Evolutionary conservation across 75 land plant species (phyloP).

Genomic region (Cryptomeria japonica): DNA sequence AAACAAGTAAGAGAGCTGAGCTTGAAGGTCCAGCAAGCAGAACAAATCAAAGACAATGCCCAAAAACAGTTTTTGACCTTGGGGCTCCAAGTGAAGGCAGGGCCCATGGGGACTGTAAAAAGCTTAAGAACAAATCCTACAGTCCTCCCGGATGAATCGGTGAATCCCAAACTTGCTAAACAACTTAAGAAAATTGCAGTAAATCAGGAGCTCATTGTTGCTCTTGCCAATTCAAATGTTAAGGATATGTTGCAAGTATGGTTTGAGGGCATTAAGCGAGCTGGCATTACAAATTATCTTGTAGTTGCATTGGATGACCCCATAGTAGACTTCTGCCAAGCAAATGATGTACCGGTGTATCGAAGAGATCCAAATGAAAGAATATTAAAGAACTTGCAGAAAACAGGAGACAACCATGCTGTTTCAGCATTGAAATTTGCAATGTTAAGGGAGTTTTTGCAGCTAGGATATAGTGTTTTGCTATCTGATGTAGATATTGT

Average conservation of each 20-base stretch:
- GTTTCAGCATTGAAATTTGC: constrained; percentile 82
- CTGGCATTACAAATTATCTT: constrained; percentile 79
- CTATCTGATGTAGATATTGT: constrained; percentile 96
- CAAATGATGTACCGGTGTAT: constrained; percentile 80
- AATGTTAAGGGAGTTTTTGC: constrained; percentile 83
- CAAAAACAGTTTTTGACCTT: constrained; percentile 43
- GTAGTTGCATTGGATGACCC: constrained; percentile 89
- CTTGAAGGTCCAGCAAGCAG: constrained; percentile 40
- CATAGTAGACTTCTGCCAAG: constrained; percentile 62
- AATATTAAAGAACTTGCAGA: constrained; percentile 44
- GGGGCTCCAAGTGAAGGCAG: constrained; percentile 62
- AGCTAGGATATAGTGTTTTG: constrained; percentile 91
- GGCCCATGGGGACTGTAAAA: constrained; percentile 89
- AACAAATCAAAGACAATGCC: constrained; percentile 60
- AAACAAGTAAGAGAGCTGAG: constrained; percentile 57
- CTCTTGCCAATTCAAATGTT: constrained; percentile 86
- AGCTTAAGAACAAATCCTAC: constrained; percentile 74
- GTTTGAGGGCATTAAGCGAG: constrained; percentile 77
- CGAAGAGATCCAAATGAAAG: constrained; percentile 69
- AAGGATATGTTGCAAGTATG: constrained; percentile 72
- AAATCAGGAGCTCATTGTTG: constrained; percentile 78
- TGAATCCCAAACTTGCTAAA: constrained; percentile 80
- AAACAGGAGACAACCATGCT: constrained; percentile 77
- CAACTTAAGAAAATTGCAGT: constrained; percentile 68
- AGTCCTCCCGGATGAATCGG: constrained; percentile 83